Base-by-base conservation (phyloP, 495 filamentous ascomycete species). In the Aspergillus avenaceus region DNA sequence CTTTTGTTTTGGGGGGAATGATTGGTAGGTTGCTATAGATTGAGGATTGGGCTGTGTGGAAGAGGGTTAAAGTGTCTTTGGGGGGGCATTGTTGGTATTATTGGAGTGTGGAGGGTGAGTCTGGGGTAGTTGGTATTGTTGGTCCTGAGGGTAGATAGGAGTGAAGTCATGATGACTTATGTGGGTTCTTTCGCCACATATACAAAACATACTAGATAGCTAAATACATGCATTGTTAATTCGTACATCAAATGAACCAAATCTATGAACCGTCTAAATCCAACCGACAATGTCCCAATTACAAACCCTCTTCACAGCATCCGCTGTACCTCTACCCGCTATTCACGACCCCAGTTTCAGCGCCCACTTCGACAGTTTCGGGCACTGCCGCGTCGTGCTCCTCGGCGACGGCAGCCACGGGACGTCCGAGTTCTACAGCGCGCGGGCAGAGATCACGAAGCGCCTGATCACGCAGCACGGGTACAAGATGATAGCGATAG, bases 341-440 rank as follows among this genome's bases (percentile, higher is more conserved):
- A 75, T 78, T 36, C 18, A 54, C 8, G 57, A 69, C 52, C 52
- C 65, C 13, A 28, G 13, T 9, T 78, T 78, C 46, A 70, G 59
- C 5, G 52, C 65, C 6, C 50, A 63, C 49, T 79, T 80, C 37
- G 75, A 78, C 59, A 51, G 42, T 16, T 79, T 71, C 54, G 62
- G 60, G 7, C 55, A 61, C n/a, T 65, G 60, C 51, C 66, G 70
- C 28, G 58, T 82, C 21, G 64, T 82, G 14, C 77, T 82, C 2
- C 69, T 83, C 8, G 80, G 80, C 19, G 80, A 82, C 51, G 76
- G 67, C 26, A 78, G 73, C 25, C 80, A 82, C 55, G 80, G 80
- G 24, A 82, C 80, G 2, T 82, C 77, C 1, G 80, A 83, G 52
- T 83, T 81, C 64, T 83, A 82, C 61, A 32, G 60, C 24, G 76